phyloP scores from a whole-genome alignment of 352 stramenopile genomes.

The Phytophthora vignae region DNA sequence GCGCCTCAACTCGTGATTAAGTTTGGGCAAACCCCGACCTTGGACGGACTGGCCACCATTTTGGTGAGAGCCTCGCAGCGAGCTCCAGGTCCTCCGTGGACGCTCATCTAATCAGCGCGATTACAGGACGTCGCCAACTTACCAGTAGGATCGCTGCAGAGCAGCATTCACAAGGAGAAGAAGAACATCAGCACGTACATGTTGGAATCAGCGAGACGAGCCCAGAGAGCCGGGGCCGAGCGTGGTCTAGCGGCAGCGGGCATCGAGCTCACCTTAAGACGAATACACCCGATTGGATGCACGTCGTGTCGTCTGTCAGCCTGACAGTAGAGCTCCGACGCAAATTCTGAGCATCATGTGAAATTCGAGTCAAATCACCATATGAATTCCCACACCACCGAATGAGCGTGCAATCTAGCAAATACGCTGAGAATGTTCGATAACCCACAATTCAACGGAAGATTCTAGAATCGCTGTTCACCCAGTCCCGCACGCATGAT shows the following conservation, averaged over 20 bases:
- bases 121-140: not conserved
- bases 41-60: constrained; percentile 1
- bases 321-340: too few species aligned
- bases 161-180: not conserved
- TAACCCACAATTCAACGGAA: too few species aligned
- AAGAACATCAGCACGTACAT: constrained; percentile 2
- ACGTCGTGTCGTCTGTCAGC: constrained; percentile 8
- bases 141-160: not conserved
- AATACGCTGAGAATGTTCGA: too few species aligned
- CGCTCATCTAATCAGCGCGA: constrained; percentile 24
- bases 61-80: too few species aligned
- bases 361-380: too few species aligned
- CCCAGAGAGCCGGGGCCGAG: constrained; percentile 24
- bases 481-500: too few species aligned
- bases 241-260: constrained; percentile 8
- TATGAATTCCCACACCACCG: too few species aligned
- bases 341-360: too few species aligned
- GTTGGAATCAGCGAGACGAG: constrained; percentile 6
- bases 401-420: too few species aligned
- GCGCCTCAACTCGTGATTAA: not conserved
- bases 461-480: too few species aligned
- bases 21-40: not conserved
- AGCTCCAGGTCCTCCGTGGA: not conserved
- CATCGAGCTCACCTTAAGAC: constrained; percentile 5
- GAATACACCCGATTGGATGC: constrained; percentile 26